Base-by-base conservation (phyloP, 2,329 filamentous ascomycete genomes). In the Alternaria sp. region DNA sequence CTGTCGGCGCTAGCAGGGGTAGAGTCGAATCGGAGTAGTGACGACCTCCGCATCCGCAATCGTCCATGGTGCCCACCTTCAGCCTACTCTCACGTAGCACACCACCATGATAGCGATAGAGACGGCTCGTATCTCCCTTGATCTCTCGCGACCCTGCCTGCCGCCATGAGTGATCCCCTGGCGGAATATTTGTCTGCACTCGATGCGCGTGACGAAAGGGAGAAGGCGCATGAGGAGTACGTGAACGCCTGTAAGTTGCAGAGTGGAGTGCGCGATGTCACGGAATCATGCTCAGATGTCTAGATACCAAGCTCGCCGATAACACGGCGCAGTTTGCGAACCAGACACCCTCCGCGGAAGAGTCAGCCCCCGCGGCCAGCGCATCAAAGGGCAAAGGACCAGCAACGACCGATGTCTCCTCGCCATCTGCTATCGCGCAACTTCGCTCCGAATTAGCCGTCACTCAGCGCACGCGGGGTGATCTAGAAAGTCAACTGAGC, bases 131-230 rank as follows among this genome's bases (percentile, higher is more conserved):
- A 48, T 44, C 34, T 63, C 34, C 26, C n/a, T 51, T 51, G 38
- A 44, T 26, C 20, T 42, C 22, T 42, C 51, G 39, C 59, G 41
- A 32, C 56, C 63, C n/a, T 51, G 67, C 28, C 48, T 67, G 12
- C 76, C 74, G 67, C 75, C 76, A 88, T 88, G 86, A 84, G 87
- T 65, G 87, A 86, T 82, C 96, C 94, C 91, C 87, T 89, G 73
- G 88, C 91, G 67, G 91, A 96, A 72, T 97, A 96, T 78, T 84
- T 92, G 63, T 83, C 87, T 63, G 90, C 90, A 66, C 84, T 98
- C 66, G 86, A 88, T 68, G 89, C 90, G 71, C 84, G 88, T 65
- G 91, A 92, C 71, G 85, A 88, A 72, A 85, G 88, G 64, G 90
- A 93, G 73, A 85, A 87, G 72, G 83, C 83, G 58, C 87, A 89